Evolutionary conservation across 2,329 filamentous ascomycete genomes (phyloP).

Genomic region (Colletotrichum chlorophyti): DNA sequence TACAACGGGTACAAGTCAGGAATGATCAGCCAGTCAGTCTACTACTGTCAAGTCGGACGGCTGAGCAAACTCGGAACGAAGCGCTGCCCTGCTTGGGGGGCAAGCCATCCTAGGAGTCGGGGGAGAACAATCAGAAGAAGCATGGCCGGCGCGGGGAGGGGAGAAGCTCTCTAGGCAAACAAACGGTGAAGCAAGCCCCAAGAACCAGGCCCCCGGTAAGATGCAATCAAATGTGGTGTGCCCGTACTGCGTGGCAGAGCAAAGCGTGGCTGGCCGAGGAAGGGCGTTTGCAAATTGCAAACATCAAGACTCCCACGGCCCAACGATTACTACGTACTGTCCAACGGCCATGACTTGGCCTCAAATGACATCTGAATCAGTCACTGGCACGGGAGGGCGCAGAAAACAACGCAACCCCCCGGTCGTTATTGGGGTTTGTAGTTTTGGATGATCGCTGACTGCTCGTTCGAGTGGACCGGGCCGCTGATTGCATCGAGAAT

Average conservation of each 20-base stretch:
- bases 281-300: too few species aligned
- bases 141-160: too few species aligned
- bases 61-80: too few species aligned
- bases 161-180: not conserved
- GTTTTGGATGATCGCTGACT: not conserved
- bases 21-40: too few species aligned
- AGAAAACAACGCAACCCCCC: not conserved
- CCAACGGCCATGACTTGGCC: not conserved
- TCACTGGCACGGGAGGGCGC: too few species aligned
- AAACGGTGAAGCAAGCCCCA: conserved; percentile 12
- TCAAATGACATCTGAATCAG: too few species aligned
- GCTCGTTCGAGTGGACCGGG: conserved; percentile 8
- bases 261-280: not conserved
- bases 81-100: too few species aligned
- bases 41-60: too few species aligned
- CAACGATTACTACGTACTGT: not conserved
- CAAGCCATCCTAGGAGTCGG: too few species aligned
- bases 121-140: too few species aligned
- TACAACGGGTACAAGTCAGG: too few species aligned
- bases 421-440: not conserved
- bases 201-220: conserved; percentile 18
- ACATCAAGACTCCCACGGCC: too few species aligned
- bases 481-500: conserved; percentile 15
- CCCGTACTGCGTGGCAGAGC: not conserved
- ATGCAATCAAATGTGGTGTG: not conserved